A percentile compares a stretch with the other conserved stretches of the same genome.
These are phyloP conservation scores for Yarrowia sp. DNA, from an alignment of 805 yeast species.

Conservation along the genomic window DNA sequence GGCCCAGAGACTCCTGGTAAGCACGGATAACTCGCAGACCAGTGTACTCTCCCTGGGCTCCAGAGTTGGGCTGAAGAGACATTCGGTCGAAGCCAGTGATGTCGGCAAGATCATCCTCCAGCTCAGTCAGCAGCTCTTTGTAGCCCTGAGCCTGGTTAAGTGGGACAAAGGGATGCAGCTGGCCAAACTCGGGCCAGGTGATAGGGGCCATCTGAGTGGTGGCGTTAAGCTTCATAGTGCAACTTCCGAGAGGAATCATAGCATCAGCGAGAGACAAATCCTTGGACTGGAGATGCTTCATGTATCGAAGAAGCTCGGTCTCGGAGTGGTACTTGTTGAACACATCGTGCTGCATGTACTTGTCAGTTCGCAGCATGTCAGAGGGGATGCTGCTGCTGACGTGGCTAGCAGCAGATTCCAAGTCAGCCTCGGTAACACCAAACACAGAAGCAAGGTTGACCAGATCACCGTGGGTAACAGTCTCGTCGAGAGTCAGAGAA, in stretches of 20 bases:
- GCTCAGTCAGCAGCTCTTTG: slow-evolving; percentile 64
- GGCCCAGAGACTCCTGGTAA: slow-evolving; percentile 68
- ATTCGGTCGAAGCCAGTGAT: slow-evolving; percentile 92
- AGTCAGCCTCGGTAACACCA: slow-evolving; percentile 38
- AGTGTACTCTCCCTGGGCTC: slow-evolving; percentile 97
- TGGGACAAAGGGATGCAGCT: slow-evolving; percentile 92
- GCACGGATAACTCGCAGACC: slow-evolving; percentile 84
- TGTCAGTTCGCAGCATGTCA: slow-evolving; percentile 35
- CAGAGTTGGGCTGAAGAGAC: slow-evolving; percentile 93
- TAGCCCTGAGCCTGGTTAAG: slow-evolving; percentile 85
- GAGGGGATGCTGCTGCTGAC: slow-evolving; percentile 46
- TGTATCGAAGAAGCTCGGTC: slow-evolving; percentile 88
- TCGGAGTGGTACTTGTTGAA: slow-evolving; percentile 89
- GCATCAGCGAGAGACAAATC: slow-evolving; percentile 93
- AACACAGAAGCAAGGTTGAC: slow-evolving; percentile 56
- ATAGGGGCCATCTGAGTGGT: slow-evolving; percentile 93
- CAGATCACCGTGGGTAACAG: slow-evolving; percentile 65
- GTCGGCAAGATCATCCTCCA: slow-evolving; percentile 80
- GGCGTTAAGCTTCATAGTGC: slow-evolving; percentile 96
- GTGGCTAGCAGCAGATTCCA: slow-evolving; percentile 23
- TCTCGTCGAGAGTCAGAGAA: slow-evolving; percentile 87
- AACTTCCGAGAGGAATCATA: slow-evolving; percentile 96
- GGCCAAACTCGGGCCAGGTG: slow-evolving; percentile 89
- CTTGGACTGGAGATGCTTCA: slow-evolving; percentile 77
- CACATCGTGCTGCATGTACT: slow-evolving; percentile 60